Conservation (phyloP, 2,329 filamentous ascomycete species). For the Diaporthe vaccinii region DNA sequence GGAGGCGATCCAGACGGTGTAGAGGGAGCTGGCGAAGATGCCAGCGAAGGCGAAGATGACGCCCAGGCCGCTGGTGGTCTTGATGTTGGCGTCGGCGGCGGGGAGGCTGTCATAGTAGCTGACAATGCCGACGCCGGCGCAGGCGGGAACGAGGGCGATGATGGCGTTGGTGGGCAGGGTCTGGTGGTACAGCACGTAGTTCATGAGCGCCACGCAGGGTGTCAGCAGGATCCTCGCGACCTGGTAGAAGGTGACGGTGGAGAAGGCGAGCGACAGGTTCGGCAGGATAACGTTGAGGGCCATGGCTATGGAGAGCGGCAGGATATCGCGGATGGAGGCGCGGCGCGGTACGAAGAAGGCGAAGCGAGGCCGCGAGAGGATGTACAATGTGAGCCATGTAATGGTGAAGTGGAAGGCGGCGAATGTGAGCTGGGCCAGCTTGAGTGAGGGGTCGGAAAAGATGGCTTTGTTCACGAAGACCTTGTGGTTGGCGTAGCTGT, state of each 20-base stretch:
- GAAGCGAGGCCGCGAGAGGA: slow-evolving; percentile 70
- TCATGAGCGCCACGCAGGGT: slow-evolving; percentile 74
- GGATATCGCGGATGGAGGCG: slow-evolving; percentile 67
- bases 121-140: slow-evolving; percentile 74
- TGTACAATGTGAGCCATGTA: slow-evolving; percentile 74
- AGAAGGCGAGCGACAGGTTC: slow-evolving; percentile 77
- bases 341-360: slow-evolving; percentile 71
- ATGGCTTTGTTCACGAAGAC: slow-evolving; percentile 80
- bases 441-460: slow-evolving; percentile 73
- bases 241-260: slow-evolving; percentile 78
- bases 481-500: slow-evolving; percentile 50
- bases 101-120: slow-evolving; percentile 77
- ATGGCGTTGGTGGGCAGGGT: slow-evolving; percentile 68
- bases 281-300: slow-evolving; percentile 77
- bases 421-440: slow-evolving; percentile 74
- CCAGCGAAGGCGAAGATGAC: slow-evolving; percentile 74
- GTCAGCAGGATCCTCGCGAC: slow-evolving; percentile 77
- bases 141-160: slow-evolving; percentile 71
- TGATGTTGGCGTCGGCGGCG: slow-evolving; percentile 59
- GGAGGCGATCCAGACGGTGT: slow-evolving; percentile 77
- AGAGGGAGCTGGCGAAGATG: slow-evolving; percentile 75
- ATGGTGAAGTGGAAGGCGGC: slow-evolving; percentile 78
- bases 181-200: slow-evolving; percentile 71
- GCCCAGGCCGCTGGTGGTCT: slow-evolving; percentile 70
- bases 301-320: slow-evolving; percentile 77